Evolutionary conservation across 805 yeast genomes (phyloP), one percentile per base, ranked within the genome.

Genomic region (Kuraishia hungarica): DNA sequence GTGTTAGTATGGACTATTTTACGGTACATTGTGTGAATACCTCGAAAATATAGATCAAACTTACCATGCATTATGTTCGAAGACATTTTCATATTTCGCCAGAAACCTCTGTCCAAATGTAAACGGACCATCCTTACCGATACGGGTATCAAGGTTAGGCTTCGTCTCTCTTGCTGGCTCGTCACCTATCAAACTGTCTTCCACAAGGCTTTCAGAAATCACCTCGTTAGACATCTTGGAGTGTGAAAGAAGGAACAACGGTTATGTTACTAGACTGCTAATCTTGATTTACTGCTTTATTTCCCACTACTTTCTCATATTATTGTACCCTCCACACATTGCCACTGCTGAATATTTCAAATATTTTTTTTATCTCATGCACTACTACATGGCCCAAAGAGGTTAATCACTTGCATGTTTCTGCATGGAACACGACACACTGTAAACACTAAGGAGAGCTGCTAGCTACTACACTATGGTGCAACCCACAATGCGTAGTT

Each of bases 51-150:
- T 29, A 17, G 17, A 13, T 29, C n/a, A 5, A 22, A 13, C 54
- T 29, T 54, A 52, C 89, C 94, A 87, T 0, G 99, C 99, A 67
- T 94, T 94, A 66, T 87, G 96, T 57, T 81, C 79, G 84, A 96
- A 94, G 1, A 94, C 96, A 28, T 90, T 91, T 3, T 86, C 83
- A 17, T 84, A 87, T 51, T 84, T 81, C 2, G 79, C 79, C 56
- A 94, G 73, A 59, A 72, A 82, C 55, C 99, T 76, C 67, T 90
- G 96, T 11, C 99, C 99, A 71, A 94, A 94, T 21, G 84, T 86
- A 69, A 90, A 93, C 5, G 99, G 99, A 39, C 82, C 76, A 62
- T 92, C 97, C 58, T 93, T 86, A 1, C 96, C 93, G 46, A 87
- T 75, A 55, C 93, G 71, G 2, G 87, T 73, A 54, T 77, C 80